Evolutionary conservation across 1,284 basidiomycete genomes (phyloP).

Genomic region (Violaceomyces palustris): DNA sequence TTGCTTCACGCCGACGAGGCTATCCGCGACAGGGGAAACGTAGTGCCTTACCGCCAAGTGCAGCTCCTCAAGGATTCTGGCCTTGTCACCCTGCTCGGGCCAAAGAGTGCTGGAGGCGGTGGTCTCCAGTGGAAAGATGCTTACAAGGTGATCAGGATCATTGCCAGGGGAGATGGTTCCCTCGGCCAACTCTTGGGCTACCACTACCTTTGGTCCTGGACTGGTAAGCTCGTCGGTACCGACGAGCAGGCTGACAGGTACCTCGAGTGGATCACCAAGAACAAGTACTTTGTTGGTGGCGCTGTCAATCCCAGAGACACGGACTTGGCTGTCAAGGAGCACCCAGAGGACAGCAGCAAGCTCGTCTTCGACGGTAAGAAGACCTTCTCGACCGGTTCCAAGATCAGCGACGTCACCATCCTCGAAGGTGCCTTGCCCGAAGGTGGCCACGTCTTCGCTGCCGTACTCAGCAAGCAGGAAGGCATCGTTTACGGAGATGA

Average conservation of each 20-base stretch:
- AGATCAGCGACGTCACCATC: constrained; percentile 52
- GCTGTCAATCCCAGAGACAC: constrained; percentile 53
- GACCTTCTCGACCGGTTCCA: constrained; percentile 51
- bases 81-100: constrained; percentile 46
- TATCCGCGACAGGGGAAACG: constrained; percentile 46
- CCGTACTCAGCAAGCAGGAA: constrained; percentile 40
- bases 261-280: constrained; percentile 34
- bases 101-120: constrained; percentile 39
- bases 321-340: constrained; percentile 40
- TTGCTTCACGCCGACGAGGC: constrained; percentile 46
- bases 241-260: constrained; percentile 33
- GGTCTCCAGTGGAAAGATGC: constrained; percentile 42
- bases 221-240: constrained; percentile 44
- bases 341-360: constrained; percentile 29
- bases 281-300: constrained; percentile 46
- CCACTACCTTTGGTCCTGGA: constrained; percentile 45
- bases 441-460: constrained; percentile 47
- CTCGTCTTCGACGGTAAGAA: constrained; percentile 50
- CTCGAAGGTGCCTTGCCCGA: constrained; percentile 45
- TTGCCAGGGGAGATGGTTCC: constrained; percentile 47
- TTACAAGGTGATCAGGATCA: constrained; percentile 42
- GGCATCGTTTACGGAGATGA: constrained; percentile 51
- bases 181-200: constrained; percentile 43
- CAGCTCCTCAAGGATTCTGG: constrained; percentile 50
- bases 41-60: constrained; percentile 48